Base-by-base conservation (phyloP, 805 yeast genomes). In the Phaffomyces antillensis region DNA sequence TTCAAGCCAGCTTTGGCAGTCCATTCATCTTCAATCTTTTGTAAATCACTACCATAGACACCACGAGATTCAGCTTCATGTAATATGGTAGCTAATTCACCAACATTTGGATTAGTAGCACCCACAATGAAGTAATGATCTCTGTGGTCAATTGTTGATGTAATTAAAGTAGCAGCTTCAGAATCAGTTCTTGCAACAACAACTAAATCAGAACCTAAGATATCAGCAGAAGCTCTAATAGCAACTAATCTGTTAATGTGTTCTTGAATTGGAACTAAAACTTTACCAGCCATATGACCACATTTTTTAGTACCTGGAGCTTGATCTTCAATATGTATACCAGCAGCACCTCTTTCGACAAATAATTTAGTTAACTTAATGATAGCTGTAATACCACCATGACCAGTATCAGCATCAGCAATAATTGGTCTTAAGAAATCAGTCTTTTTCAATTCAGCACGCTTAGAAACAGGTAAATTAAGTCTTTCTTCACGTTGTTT, bases 241-340 rank as follows among this genome's bases (percentile, higher is more conserved):
- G 97, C 95, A 53, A 88, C 83, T 64, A 91, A 75, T 66, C 98
- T 81, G 72, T 87, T 89, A 68, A 91, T 86, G 70, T 91, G 98
- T 72, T 91, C 98, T 70, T 89, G 96, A 48, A 89, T 93, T 52
- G 98, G 98, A 51, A 91, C 96, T 56, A 91, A 79, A 43, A 93
- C 97, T 69, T 93, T 88, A 59, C 98, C 98, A 54, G 96, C 97
- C 98, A 91, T 91, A 70, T 91, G 98, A 50, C 98, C 98, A 73
- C 98, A 91, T 72, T 91, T 91, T 70, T 91, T 91, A 59, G 97
- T 91, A 59, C 97, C 96, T 44, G 98, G 96, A 44, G 97, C 96
- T 76, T 91, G 98, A 70, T 91, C 98, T 72, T 91, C 99, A 64
- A 91, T 89, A 66, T 91, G 99, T 60, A 91, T 89, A 63, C 98